phyloP scores from a whole-genome alignment of 2,329 filamentous ascomycete genomes.

The Fusarium duplospermum region DNA sequence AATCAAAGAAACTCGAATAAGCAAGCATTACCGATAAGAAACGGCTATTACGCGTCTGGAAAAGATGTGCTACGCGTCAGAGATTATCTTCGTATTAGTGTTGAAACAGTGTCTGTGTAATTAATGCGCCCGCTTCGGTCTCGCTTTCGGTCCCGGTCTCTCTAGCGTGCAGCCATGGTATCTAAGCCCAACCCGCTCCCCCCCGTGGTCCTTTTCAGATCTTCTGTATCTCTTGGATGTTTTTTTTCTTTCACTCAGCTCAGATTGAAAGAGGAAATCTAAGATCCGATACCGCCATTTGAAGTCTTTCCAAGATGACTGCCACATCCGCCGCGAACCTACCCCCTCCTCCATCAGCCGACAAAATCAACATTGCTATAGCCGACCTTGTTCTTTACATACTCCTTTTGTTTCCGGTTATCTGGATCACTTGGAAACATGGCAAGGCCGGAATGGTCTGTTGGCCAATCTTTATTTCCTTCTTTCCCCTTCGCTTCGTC shows the following conservation, averaged over 20 bases:
- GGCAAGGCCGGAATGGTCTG: slow-evolving; percentile 46
- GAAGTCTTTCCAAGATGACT: neutral
- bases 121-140: neutral
- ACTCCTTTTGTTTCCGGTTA: slow-evolving; percentile 26
- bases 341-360: neutral
- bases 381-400: slow-evolving; percentile 39
- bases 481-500: slow-evolving; percentile 38
- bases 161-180: neutral
- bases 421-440: slow-evolving; percentile 44
- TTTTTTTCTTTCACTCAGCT: neutral
- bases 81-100: neutral
- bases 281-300: neutral
- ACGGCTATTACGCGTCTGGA: neutral
- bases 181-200: neutral
- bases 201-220: neutral
- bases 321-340: neutral
- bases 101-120: neutral
- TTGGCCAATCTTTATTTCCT: slow-evolving; percentile 45
- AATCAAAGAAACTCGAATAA: neutral
- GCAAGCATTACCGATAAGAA: neutral
- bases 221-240: neutral
- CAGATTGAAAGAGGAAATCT: neutral
- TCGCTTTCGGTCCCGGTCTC: slow-evolving; percentile 1
- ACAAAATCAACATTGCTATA: slow-evolving; percentile 26
- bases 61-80: neutral